Evolutionary conservation across 2,329 filamentous ascomycete genomes (phyloP), one percentile per base, ranked within the genome.

Genomic region (Acephala macrosclerotiorum): DNA sequence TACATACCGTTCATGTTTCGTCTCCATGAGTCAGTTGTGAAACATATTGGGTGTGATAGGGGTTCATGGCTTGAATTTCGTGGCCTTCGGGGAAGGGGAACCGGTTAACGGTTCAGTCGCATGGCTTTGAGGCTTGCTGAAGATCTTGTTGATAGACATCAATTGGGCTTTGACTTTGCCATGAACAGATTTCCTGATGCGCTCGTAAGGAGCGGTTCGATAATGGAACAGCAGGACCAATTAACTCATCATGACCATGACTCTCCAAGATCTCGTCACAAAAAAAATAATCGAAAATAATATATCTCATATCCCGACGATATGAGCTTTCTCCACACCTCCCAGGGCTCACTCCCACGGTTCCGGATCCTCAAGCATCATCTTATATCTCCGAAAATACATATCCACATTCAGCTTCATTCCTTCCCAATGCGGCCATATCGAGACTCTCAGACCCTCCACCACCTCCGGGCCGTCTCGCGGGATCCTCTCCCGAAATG

Each of bases 401-500:
- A 29, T 25, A 29, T 18, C 49, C 25, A 18, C 26, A 29, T 53
- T 29, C 16, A 33, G 22, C 26, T 53, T 6, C 45, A 49, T 29
- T 45, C 60, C 49, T 55, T 40, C 59, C 60, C 47, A 57, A 56
- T 47, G 26, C 20, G 38, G 38, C 51, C 25, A 3, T 29, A 26
- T 33, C 18, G 25, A 11, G 3, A 26, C 49, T n/a, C 49, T 53
- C 26, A 53, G 26, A 53, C 22, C 22, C 25, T 29, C 25, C 25
- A 49, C 45, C 11, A 16, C 49, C 14, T 33, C 49, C 60, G 60
- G 60, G 45, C 51, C 60, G 51, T 35, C 45, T 61, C 59, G 59
- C 60, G 49, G 60, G 51, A 62, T 58, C n/a, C 14, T 26, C 51
- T 62, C 38, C 60, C 60, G 60, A 62, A 56, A 62, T 62, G 42